Percentiles rank a stretch among this genome's conserved stretches.
Conservation (phyloP, 2,329 filamentous ascomycete species). For the Huntiella moniliformis region DNA sequence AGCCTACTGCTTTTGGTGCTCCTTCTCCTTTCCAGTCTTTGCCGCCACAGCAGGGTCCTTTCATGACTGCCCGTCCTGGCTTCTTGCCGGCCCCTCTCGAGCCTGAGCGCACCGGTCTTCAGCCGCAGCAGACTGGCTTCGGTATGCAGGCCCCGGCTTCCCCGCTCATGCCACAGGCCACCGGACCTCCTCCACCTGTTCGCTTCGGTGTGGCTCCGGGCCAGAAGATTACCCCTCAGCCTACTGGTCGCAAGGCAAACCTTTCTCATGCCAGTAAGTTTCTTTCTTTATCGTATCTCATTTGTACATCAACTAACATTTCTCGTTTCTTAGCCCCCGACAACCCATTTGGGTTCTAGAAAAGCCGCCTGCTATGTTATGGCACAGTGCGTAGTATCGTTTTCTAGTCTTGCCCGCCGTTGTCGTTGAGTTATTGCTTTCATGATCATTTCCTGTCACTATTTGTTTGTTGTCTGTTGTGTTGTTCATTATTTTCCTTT, state of each 20-base stretch:
- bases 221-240: slow-evolving; percentile 66
- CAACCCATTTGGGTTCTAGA: slow-evolving; percentile 34
- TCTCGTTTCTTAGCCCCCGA: slow-evolving; percentile 24
- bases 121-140: slow-evolving; percentile 17
- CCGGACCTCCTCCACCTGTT: slow-evolving; percentile 60
- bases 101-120: slow-evolving; percentile 37
- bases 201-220: slow-evolving; percentile 63
- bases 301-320: background rate
- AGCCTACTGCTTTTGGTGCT: slow-evolving; percentile 20
- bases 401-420: background rate
- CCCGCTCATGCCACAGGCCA: slow-evolving; percentile 23
- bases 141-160: slow-evolving; percentile 4
- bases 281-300: background rate
- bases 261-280: slow-evolving; percentile 83
- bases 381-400: slow-evolving; percentile 4
- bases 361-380: background rate
- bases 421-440: slow-evolving; percentile 1
- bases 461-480: slow-evolving; percentile 4
- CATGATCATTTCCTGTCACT: slow-evolving; percentile 1
- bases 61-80: slow-evolving; percentile 7
- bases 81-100: slow-evolving; percentile 41
- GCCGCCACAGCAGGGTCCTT: slow-evolving; percentile 10
- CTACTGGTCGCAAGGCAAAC: slow-evolving; percentile 79
- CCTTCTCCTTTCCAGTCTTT: slow-evolving; percentile 20
- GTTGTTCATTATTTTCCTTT: slow-evolving; percentile 7